Evolutionary conservation across 179 eudicot species (phyloP), one percentile per base, ranked within the genome.

Genomic region (Corrigiola litoralis): DNA sequence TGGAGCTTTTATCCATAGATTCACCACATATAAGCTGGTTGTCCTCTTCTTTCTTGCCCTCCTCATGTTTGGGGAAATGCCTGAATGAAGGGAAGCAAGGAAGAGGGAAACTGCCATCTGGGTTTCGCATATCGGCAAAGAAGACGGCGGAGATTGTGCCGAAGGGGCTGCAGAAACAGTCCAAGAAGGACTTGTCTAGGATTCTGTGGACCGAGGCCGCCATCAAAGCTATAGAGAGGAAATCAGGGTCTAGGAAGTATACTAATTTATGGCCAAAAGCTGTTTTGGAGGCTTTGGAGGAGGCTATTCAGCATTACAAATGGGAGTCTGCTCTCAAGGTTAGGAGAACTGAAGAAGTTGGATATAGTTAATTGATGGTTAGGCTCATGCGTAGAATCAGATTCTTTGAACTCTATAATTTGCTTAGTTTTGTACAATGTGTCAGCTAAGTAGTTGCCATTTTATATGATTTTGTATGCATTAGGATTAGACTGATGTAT

Each of bases 321-420:
- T 94, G 95, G 91, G 89, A 87, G 51, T 81, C 90, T 53, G 97
- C 97, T 72, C 94, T 94, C 38, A 83, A 86, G 88, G 98, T 91
- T 58, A 9, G 66, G n/a, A n/a, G n/a, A n/a, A n/a, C n/a, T n/a
- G n/a, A n/a, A n/a, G n/a, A n/a, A n/a, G n/a, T n/a, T n/a, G n/a
- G n/a, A n/a, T n/a, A n/a, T n/a, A n/a, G n/a, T n/a, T n/a, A n/a
- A n/a, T n/a, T n/a, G n/a, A n/a, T n/a, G n/a, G n/a, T n/a, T n/a
- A n/a, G n/a, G n/a, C n/a, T n/a, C n/a, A n/a, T n/a, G n/a, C n/a
- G n/a, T n/a, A n/a, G n/a, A n/a, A n/a, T n/a, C n/a, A n/a, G n/a
- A n/a, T n/a, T n/a, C n/a, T n/a, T n/a, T n/a, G n/a, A n/a, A n/a
- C n/a, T n/a, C n/a, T n/a, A n/a, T n/a, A n/a, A n/a, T n/a, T n/a